Evolutionary conservation across 1,139 yeast species (phyloP), one percentile per base, ranked within the genome.

Genomic region (Geotrichum klebahnii): DNA sequence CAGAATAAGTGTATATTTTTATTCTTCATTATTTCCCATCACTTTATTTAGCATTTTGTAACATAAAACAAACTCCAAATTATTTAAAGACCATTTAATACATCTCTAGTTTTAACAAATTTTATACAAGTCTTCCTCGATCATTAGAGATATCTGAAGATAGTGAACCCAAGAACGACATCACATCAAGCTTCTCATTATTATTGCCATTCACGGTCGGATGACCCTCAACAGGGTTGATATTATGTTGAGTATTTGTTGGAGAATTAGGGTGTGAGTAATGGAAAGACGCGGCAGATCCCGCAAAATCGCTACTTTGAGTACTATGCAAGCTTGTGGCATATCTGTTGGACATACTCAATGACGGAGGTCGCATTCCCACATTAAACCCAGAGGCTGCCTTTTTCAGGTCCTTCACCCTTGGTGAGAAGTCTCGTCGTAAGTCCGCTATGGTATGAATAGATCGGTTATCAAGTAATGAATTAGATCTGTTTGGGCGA

Each of bases 351-450:
- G 20, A 23, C 20, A 23, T 26, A 10, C 19, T 8, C 26, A 19
- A 6, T 35, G 28, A 14, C 17, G 28, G 36, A n/a, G 16, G 44
- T 12, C 36, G 51, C 39, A 40, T 9, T 5, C 52, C 46, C 36
- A 54, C 47, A 23, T 43, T 41, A 28, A 49, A 50, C 6, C 62
- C 64, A 14, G 59, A 52, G 1, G 61, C 63, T 1, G 60, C 61
- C 16, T 58, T 52, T 46, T 59, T 59, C 28, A 62, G 53, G 34
- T 61, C 65, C 12, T 47, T 39, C 6, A 61, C 61, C n/a, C 54
- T 49, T 8, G 65, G 65, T 4, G 59, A 47, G 19, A 48, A 51
- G 24, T 56, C 59, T n/a, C 56, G 50, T 24, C 53, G 37, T 2
- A 45, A 16, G 9, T 50, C 56, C 2, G 43, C 42, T 17, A 45